phyloP scores from a whole-genome alignment of 2,329 filamentous ascomycete species.

The Aspergillus luchuensis region DNA sequence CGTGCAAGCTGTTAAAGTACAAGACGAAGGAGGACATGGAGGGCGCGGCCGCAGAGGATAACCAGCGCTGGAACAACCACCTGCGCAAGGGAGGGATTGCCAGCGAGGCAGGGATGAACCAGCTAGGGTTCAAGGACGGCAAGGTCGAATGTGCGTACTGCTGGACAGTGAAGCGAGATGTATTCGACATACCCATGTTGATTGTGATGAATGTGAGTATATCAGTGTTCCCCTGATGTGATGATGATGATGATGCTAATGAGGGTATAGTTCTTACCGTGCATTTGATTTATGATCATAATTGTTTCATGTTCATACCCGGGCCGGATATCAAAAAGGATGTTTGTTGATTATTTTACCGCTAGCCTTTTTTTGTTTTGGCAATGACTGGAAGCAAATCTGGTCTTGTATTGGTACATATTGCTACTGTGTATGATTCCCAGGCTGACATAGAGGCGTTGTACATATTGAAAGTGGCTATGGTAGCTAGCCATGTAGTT shows the following conservation, averaged over 20 bases:
- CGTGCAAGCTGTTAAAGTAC: constrained; percentile 88
- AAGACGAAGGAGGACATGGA: constrained; percentile 66
- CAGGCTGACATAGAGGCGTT: constrained; percentile 10
- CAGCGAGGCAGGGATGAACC: constrained; percentile 69
- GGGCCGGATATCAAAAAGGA: constrained; percentile 9
- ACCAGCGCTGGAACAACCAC: constrained; percentile 48
- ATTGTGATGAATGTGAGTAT: constrained; percentile 94
- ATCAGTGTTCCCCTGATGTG: background rate
- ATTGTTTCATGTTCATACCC: constrained; percentile 37
- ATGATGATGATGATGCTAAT: background rate
- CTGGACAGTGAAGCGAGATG: constrained; percentile 95
- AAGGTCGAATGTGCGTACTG: constrained; percentile 94
- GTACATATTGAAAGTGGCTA: constrained; percentile 10
- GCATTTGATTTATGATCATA: constrained; percentile 25
- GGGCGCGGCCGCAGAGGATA: constrained; percentile 48
- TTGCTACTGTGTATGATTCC: constrained; percentile 20
- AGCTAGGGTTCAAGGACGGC: constrained; percentile 77
- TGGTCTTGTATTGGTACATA: constrained; percentile 8
- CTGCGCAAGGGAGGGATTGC: constrained; percentile 50
- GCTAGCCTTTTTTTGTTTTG: background rate
- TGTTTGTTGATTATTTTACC: background rate
- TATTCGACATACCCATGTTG: constrained; percentile 98
- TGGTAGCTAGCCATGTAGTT: background rate
- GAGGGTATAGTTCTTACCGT: background rate
- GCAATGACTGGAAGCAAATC: constrained; percentile 1